Evolutionary conservation across 2,329 filamentous ascomycete species (phyloP).

Genomic region (Neobulgaria alba): DNA sequence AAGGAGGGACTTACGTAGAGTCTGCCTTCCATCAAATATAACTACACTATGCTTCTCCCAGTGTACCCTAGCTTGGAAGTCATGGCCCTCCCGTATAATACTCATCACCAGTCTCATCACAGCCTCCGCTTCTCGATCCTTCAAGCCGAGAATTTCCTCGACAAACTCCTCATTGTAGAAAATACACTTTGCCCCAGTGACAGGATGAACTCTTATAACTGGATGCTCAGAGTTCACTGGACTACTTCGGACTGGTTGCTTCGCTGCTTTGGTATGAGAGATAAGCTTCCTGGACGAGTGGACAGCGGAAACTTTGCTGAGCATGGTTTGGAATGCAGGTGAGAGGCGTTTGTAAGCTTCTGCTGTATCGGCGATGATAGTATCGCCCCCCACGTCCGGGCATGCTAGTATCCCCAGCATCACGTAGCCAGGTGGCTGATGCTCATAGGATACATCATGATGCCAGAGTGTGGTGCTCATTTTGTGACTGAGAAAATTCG

Average conservation of each 20-base stretch:
- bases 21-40: conserved; percentile 40
- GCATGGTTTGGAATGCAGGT: conserved; percentile 28
- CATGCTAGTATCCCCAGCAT: conserved; percentile 45
- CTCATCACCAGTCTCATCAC: conserved; percentile 58
- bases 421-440: conserved; percentile 60
- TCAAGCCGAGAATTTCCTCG: conserved; percentile 56
- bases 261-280: conserved; percentile 43
- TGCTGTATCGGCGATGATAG: conserved; percentile 63
- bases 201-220: conserved; percentile 61
- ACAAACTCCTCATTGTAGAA: conserved; percentile 65
- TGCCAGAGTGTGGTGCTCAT: conserved; percentile 59
- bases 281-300: conserved; percentile 49
- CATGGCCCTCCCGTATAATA: conserved; percentile 56
- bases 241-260: conserved; percentile 54
- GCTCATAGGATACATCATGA: conserved; percentile 61
- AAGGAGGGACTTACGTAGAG: conserved; percentile 34
- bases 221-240: conserved; percentile 59
- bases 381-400: conserved; percentile 56
- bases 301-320: conserved; percentile 54
- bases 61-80: conserved; percentile 63
- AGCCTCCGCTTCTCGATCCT: conserved; percentile 58
- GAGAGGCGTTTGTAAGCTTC: conserved; percentile 46
- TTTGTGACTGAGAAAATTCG: conserved; percentile 57
- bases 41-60: conserved; percentile 49
- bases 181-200: conserved; percentile 63